Percentiles rank a stretch among this genome's conserved stretches.
Conservation (phyloP, 768 basidiomycete species). For the Termitomyces sp. region DNA sequence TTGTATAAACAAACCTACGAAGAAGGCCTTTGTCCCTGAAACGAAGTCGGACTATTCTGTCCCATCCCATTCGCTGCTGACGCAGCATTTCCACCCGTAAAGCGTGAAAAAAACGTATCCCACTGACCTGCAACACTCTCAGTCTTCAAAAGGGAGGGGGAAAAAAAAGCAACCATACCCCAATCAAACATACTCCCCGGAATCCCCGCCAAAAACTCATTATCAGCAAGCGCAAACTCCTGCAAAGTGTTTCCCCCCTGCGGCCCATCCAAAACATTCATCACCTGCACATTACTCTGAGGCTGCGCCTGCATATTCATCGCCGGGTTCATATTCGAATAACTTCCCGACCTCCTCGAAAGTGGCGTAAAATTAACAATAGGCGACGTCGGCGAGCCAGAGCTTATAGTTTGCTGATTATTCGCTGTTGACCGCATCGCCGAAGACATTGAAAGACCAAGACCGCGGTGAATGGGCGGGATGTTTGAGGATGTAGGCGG, state of each 20-base stretch:
- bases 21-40: constrained; percentile 15
- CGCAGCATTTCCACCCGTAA: constrained; percentile 22
- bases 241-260: constrained; percentile 50
- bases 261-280: constrained; percentile 67
- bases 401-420: constrained; percentile 10
- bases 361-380: constrained; percentile 56
- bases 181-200: constrained; percentile 86
- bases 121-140: constrained; percentile 53
- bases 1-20: not conserved
- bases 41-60: constrained; percentile 3
- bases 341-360: constrained; percentile 27
- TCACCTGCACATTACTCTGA: constrained; percentile 61
- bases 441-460: constrained; percentile 16
- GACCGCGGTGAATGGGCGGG: constrained; percentile 12
- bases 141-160: not conserved
- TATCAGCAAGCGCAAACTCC: constrained; percentile 62
- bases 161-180: constrained; percentile 38
- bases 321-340: constrained; percentile 69
- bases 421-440: constrained; percentile 22
- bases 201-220: constrained; percentile 69
- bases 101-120: constrained; percentile 75
- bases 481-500: constrained; percentile 10
- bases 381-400: constrained; percentile 23
- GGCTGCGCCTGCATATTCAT: constrained; percentile 46
- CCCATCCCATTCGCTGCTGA: constrained; percentile 18